These are phyloP conservation scores for Tetrapyrgos nigripes DNA, from an alignment of 1,284 basidiomycete genomes.

Conservation along the genomic window DNA sequence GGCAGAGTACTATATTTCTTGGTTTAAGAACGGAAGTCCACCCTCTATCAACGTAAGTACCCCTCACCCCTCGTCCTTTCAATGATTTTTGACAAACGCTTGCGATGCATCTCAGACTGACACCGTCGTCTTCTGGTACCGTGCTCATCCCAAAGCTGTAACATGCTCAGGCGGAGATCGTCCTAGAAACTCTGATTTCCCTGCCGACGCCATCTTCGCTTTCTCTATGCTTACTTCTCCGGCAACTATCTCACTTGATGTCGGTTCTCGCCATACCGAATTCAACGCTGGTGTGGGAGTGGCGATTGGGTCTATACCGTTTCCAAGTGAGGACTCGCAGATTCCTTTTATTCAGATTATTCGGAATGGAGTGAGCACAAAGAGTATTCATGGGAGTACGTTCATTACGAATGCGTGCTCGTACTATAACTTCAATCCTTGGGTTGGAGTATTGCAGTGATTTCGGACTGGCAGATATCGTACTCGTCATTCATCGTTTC, in stretches of 20 bases:
- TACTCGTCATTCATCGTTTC: too few species aligned
- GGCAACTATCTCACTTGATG: constrained; percentile 36
- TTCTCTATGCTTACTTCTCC: constrained; percentile 31
- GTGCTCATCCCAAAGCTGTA: constrained; percentile 34
- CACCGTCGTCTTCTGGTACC: constrained; percentile 41
- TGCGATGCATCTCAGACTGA: constrained; percentile 25
- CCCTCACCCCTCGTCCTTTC: neutral
- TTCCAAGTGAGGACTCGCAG: constrained; percentile 36
- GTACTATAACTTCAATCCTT: constrained; percentile 35
- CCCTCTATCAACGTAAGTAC: constrained; percentile 33
- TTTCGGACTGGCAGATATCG: too few species aligned
- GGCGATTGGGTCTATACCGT: constrained; percentile 35
- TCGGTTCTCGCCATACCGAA: constrained; percentile 32
- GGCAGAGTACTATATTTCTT: constrained; percentile 40
- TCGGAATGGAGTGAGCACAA: constrained; percentile 27
- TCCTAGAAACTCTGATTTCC: constrained; percentile 35
- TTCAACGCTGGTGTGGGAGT: constrained; percentile 31
- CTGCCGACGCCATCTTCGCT: constrained; percentile 40
- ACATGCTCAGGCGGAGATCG: constrained; percentile 30
- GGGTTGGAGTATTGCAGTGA: constrained; percentile 22
- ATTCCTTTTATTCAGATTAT: constrained; percentile 39
- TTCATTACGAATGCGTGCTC: constrained; percentile 28
- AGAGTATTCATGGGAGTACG: constrained; percentile 30
- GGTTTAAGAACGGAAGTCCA: constrained; percentile 35
- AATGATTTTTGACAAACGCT: neutral